A percentile compares a stretch with the other conserved stretches of the same genome.
Evolutionary conservation across 2,329 filamentous ascomycete genomes (phyloP).

Genomic region (Fusarium pilosicola): DNA sequence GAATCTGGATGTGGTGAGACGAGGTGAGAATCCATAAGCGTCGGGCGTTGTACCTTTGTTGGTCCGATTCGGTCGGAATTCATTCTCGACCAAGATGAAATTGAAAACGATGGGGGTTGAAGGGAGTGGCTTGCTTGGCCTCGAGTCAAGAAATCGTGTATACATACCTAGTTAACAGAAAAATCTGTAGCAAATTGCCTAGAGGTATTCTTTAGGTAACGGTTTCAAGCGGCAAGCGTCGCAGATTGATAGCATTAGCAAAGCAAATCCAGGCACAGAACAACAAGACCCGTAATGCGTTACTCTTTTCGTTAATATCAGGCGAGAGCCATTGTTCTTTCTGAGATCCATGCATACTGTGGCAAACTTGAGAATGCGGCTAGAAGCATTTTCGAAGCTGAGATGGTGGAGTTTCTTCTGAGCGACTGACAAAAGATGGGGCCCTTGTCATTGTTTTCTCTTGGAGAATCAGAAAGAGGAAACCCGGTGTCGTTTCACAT

Average conservation of each 20-base stretch:
- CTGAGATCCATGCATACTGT: conserved; percentile 33
- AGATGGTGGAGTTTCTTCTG: conserved; percentile 23
- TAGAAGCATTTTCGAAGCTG: conserved; percentile 37
- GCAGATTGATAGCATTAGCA: conserved; percentile 34
- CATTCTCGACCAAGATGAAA: conserved; percentile 21
- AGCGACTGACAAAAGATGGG: conserved; percentile 8
- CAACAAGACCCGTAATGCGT: conserved; percentile 28
- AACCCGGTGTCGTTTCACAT: conserved; percentile 30
- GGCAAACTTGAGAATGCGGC: conserved; percentile 34
- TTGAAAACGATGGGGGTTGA: conserved; percentile 1
- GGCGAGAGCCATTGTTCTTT: conserved; percentile 20
- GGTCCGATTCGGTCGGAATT: conserved; percentile 21
- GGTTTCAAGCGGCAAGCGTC: conserved; percentile 25
- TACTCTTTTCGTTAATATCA: conserved; percentile 26
- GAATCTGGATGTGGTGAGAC: conserved; percentile 8
- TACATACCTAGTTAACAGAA: background rate
- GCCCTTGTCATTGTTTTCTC: conserved; percentile 22
- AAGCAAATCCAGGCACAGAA: conserved; percentile 27
- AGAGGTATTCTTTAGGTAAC: conserved; percentile 25
- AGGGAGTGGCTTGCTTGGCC: background rate
- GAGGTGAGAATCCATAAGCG: conserved; percentile 5
- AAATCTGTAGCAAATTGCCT: background rate
- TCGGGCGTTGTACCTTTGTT: conserved; percentile 11
- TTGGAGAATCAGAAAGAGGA: conserved; percentile 22
- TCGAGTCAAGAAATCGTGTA: conserved; percentile 1